Evolutionary conservation across 116 monocot species (phyloP), one percentile per base, ranked within the genome.

Genomic region (Dioscorea cayenensis): DNA sequence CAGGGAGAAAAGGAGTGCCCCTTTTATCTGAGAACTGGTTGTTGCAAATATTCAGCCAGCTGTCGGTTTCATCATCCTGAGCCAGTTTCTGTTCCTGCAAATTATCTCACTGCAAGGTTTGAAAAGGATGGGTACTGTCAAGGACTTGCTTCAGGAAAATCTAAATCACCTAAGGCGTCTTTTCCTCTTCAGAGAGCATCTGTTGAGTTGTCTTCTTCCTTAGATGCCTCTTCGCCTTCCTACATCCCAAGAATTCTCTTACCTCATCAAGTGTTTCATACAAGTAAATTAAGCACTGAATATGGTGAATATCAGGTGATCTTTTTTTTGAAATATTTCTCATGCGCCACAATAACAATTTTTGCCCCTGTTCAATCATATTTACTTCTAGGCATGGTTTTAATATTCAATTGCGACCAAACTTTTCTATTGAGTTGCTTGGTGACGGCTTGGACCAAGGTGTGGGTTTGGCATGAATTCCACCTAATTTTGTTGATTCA

Each of bases 1-100:
- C 77, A 81, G 77, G 72, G 81, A 20, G 65, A 73, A 65, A 77
- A 69, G 22, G 81, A 81, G 48, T 77, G 81, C 43, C 73, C 69
- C 3, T 81, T 70, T 64, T 81, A 81, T 60, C 64, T 81, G 77
- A 72, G 76, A 12, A 81, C 62, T 69, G 73, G 77, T 38, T 50
- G 69, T 48, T 81, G 81, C 81, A 77, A 77, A 68, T 81, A 32
- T 65, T 37, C 77, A 18, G 68, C 73, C n/a, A 77, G 64, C 64
- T 81, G 81, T 36, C 59, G 68, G 55, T 81, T 72, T 64, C 62
- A 81, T 64, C 81, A 81, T 59, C 81, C 81, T 38, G 76, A 81
- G 58, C 81, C 77, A 49, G 59, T 36, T 28, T 64, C 63, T 36
- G 71, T 61, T 19, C 10, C 12, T 48, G 22, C n/a, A 38, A 63